phyloP scores from a whole-genome alignment of 2,329 filamentous ascomycete genomes.

The Fusarium sp. region DNA sequence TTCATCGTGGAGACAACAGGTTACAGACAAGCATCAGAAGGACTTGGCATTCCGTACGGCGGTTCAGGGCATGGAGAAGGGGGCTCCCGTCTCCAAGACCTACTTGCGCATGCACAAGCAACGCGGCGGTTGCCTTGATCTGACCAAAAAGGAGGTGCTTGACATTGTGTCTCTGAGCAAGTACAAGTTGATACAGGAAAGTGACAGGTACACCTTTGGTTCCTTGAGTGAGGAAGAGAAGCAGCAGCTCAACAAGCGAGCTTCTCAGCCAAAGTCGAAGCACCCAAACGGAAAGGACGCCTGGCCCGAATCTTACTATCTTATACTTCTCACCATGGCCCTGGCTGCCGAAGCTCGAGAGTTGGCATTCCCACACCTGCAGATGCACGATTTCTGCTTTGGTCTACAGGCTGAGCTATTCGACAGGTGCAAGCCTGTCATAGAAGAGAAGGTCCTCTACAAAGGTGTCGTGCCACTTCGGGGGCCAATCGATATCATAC shows the following conservation, averaged over 20 bases:
- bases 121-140: background rate
- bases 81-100: background rate
- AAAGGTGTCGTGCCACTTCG: background rate
- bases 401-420: background rate
- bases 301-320: background rate
- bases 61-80: background rate
- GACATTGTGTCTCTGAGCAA: background rate
- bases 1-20: background rate
- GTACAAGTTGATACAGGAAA: background rate
- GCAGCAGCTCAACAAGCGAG: background rate
- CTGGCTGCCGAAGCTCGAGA: background rate
- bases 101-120: background rate
- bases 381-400: background rate
- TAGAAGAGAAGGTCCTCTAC: background rate
- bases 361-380: background rate
- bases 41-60: background rate
- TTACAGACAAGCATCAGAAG: background rate
- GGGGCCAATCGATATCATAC: background rate
- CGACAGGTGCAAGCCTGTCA: background rate
- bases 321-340: background rate
- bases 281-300: accelerated
- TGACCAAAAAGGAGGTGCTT: background rate
- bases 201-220: accelerated
- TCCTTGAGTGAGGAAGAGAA: background rate
- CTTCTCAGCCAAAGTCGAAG: background rate